Percentiles rank a stretch among this genome's conserved stretches.
Evolutionary conservation across 1,284 basidiomycete species (phyloP).

Genomic region (Sanguinoderma infundibulare): DNA sequence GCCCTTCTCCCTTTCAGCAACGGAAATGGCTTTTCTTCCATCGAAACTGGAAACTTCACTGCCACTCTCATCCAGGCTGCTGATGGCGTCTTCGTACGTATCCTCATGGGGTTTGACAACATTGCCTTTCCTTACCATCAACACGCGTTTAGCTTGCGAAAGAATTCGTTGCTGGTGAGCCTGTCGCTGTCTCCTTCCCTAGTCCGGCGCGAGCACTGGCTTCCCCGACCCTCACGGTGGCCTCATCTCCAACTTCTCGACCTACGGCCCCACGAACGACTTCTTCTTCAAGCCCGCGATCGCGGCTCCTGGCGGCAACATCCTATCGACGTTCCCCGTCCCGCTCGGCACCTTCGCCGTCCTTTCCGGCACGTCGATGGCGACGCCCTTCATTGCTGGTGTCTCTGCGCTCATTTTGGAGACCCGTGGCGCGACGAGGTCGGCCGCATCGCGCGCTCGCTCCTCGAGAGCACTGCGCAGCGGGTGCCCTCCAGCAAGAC

Average conservation of each 20-base stretch:
- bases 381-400: slow-evolving; percentile 63
- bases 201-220: slow-evolving; percentile 34
- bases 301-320: slow-evolving; percentile 56
- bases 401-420: slow-evolving; percentile 66
- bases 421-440: slow-evolving; percentile 52
- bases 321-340: slow-evolving; percentile 60
- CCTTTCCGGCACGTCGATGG: slow-evolving; percentile 49
- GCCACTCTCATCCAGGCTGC: slow-evolving; percentile 42
- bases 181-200: slow-evolving; percentile 49
- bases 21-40: slow-evolving; percentile 45
- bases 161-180: slow-evolving; percentile 43
- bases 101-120: slow-evolving; percentile 7
- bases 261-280: slow-evolving; percentile 58
- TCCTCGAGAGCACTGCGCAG: slow-evolving; percentile 66
- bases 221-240: slow-evolving; percentile 46
- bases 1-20: too few species aligned
- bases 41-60: slow-evolving; percentile 48
- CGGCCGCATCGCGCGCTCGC: slow-evolving; percentile 45
- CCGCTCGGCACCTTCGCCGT: slow-evolving; percentile 48
- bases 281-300: slow-evolving; percentile 52
- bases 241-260: slow-evolving; percentile 49
- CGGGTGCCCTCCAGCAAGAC: slow-evolving; percentile 50
- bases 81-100: slow-evolving; percentile 39
- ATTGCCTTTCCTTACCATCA: slow-evolving; percentile 6
- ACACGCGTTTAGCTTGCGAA: slow-evolving; percentile 39